A percentile compares a stretch with the other conserved stretches of the same genome.
Conservation (phyloP, 1,284 basidiomycete species). For the Malassezia furfur region DNA sequence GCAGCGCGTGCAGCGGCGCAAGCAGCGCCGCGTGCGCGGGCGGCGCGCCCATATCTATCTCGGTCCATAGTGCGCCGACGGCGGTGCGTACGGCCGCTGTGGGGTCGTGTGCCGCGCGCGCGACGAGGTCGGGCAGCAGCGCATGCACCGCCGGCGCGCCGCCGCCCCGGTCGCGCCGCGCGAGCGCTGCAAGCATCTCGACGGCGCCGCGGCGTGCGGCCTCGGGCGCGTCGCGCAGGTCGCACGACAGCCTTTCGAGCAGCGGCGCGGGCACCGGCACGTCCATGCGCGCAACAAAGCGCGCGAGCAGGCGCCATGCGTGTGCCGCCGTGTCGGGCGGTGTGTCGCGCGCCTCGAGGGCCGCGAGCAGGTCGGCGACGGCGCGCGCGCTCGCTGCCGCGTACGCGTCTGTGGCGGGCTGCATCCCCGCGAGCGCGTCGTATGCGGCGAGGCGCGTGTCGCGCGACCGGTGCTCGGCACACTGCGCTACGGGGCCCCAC, state of each 20-base stretch:
- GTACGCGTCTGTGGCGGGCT: neutral
- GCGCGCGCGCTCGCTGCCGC: neutral
- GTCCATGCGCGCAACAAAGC: neutral
- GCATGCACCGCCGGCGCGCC: neutral
- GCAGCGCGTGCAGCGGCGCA: neutral
- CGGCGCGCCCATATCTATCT: neutral
- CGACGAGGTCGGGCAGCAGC: neutral
- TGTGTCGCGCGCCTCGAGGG: neutral
- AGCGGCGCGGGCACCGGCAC: neutral
- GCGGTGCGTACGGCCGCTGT: neutral
- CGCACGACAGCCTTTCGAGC: neutral
- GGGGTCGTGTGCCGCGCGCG: neutral
- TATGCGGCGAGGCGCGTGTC: neutral
- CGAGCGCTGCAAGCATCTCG: neutral
- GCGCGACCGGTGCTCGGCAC: neutral
- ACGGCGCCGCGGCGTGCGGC: neutral
- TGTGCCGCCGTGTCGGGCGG: no score
- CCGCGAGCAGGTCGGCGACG: neutral
- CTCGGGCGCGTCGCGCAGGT: neutral
- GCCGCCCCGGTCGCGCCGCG: neutral
- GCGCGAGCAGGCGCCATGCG: neutral
- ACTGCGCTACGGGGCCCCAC: neutral
- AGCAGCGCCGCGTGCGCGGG: neutral
- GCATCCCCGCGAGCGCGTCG: neutral
- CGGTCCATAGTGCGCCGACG: slow-evolving; percentile 1